Percentiles rank a stretch among this genome's conserved stretches.
Conservation (phyloP, 179 eudicot genomes). For the Patellifolia procumbens region DNA sequence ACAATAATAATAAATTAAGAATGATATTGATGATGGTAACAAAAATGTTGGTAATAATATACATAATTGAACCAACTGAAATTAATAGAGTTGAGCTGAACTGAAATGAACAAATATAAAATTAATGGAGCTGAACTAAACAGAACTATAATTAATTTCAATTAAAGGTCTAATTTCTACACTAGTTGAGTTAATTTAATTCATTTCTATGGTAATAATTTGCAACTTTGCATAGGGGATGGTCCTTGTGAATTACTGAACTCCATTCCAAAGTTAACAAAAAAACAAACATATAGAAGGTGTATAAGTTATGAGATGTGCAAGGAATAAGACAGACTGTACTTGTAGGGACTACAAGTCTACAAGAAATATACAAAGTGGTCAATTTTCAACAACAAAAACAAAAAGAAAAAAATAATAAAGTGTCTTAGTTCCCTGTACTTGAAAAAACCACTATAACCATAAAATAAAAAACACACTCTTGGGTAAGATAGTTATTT, state of each 20-base stretch:
- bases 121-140: too few species aligned
- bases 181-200: background rate
- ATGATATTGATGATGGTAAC: too few species aligned
- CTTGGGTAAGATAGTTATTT: background rate
- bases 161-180: too few species aligned
- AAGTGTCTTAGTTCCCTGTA: constrained; percentile 17
- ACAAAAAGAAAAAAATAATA: too few species aligned
- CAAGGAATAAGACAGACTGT: background rate
- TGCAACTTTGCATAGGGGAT: background rate
- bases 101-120: too few species aligned
- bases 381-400: background rate
- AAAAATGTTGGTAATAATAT: too few species aligned
- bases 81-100: too few species aligned
- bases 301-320: background rate
- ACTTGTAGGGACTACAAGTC: background rate
- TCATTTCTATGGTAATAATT: too few species aligned
- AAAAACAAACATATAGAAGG: background rate
- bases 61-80: too few species aligned
- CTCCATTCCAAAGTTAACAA: background rate
- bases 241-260: background rate
- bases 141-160: too few species aligned
- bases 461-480: too few species aligned
- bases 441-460: background rate
- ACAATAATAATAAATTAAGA: too few species aligned
- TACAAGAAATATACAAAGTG: constrained; percentile 2